These are phyloP conservation scores for Cadophora malorum DNA, from an alignment of 2,329 filamentous ascomycete genomes.

Conservation along the genomic window DNA sequence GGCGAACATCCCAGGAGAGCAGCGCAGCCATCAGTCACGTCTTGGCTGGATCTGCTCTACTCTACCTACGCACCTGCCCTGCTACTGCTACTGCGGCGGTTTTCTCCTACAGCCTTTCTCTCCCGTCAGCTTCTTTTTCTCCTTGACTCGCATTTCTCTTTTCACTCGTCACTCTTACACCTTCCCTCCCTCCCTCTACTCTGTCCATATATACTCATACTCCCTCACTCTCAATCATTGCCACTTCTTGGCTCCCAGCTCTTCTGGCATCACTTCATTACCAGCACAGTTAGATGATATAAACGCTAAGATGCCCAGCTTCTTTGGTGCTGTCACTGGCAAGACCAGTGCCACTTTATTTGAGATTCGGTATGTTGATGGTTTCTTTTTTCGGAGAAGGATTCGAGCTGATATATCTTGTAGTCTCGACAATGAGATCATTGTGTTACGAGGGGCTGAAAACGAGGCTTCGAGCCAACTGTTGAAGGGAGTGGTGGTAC, in stretches of 20 bases:
- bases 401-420: constrained; percentile 23
- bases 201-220: constrained; percentile 6
- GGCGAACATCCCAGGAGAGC: not conserved
- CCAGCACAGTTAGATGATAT: constrained; percentile 5
- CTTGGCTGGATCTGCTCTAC: constrained; percentile 7
- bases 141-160: constrained; percentile 24
- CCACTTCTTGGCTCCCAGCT: not conserved
- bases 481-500: constrained; percentile 74
- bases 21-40: not conserved
- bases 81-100: not conserved
- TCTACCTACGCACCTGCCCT: too few relatives aligned
- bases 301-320: constrained; percentile 43
- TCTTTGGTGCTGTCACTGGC: constrained; percentile 45
- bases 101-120: constrained; percentile 15
- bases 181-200: not conserved
- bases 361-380: constrained; percentile 45
- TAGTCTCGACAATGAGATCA: constrained; percentile 79
- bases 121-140: constrained; percentile 14
- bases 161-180: constrained; percentile 1
- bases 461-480: constrained; percentile 78
- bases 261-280: not conserved
- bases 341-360: constrained; percentile 46
- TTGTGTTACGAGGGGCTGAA: constrained; percentile 78
- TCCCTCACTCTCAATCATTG: constrained; percentile 12
- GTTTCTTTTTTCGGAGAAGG: constrained; percentile 19